Conservation (phyloP, 768 basidiomycete genomes). For the Phaeotremella fagi region DNA sequence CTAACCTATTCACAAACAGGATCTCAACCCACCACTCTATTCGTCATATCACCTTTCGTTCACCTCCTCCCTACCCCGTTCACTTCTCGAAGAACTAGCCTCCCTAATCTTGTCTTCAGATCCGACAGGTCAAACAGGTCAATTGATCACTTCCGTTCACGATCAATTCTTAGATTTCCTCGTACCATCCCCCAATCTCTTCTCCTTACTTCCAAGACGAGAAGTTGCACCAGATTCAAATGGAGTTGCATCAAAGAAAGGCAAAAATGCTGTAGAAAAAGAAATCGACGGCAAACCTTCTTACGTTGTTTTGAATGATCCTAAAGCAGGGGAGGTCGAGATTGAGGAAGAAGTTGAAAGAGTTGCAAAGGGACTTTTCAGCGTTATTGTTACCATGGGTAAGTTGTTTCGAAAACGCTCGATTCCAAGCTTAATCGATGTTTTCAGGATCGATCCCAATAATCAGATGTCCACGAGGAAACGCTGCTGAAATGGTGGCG, state of each 20-base stretch:
- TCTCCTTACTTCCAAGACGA: slow-evolving; percentile 68
- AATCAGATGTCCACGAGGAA: slow-evolving; percentile 88
- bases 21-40: slow-evolving; percentile 82
- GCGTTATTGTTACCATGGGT: slow-evolving; percentile 84
- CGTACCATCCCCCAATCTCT: slow-evolving; percentile 82
- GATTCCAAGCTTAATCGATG: background rate
- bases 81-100: slow-evolving; percentile 88
- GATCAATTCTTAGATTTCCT: slow-evolving; percentile 98
- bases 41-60: slow-evolving; percentile 93
- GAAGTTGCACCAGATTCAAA: slow-evolving; percentile 27
- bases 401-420: slow-evolving; percentile 38
- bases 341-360: slow-evolving; percentile 93
- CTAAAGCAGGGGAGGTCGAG: slow-evolving; percentile 78
- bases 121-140: slow-evolving; percentile 28
- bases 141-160: slow-evolving; percentile 59
- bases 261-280: slow-evolving; percentile 21
- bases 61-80: slow-evolving; percentile 81
- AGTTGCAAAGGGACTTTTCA: slow-evolving; percentile 82
- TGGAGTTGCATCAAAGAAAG: slow-evolving; percentile 14
- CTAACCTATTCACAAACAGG: slow-evolving; percentile 47
- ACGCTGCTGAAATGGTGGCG: slow-evolving; percentile 99
- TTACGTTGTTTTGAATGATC: slow-evolving; percentile 85
- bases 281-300: slow-evolving; percentile 52
- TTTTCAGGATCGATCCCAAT: slow-evolving; percentile 78
- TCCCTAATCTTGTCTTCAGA: slow-evolving; percentile 68